Evolutionary conservation across 257 asterid genomes (phyloP), one percentile per base, ranked within the genome.

Genomic region (Ehretia macrophylla): DNA sequence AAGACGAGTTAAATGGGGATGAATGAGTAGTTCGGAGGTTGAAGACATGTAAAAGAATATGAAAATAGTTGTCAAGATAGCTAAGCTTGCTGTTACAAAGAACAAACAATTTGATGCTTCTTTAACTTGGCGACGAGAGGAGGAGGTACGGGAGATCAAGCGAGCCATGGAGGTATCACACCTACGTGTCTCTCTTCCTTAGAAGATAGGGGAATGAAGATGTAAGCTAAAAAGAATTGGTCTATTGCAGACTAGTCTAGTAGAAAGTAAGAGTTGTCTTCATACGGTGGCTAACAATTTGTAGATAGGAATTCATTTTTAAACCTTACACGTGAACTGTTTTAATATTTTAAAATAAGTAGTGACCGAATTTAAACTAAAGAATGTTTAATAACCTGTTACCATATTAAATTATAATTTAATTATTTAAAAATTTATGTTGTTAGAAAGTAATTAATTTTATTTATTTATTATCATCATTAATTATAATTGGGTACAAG

Each of bases 11-110:
- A 48, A 59, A 48, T 50, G 63, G 6, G 68, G 80, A 8, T 60
- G 71, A 55, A 61, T 44, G 27, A 75, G 12, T 14, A 77, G 62
- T 48, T 63, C 65, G 8, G 82, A 64, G 16, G 76, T 63, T 0
- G 68, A 72, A 35, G 66, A 72, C 4, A 80, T 60, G 63, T 74
- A 74, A 39, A 66, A 19, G 21, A 72, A 46, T 9, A 83, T 48
- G 8, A 73, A 56, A 47, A 73, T 11, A 1, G 79, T 68, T 55
- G 67, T 75, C 20, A 71, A 10, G n/a, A 73, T 66, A 64, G 82
- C 81, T 56, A 75, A 51, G 62, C 65, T 52, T 32, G 56, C 17
- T 14, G 81, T 70, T 11, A 73, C 37, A 10, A 67, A 58, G 63
- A 63, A 72, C 18, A 75, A 38, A 18, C 51, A 51, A 32, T 39